Conservation (phyloP, 441 rosid genomes). For the Pelargonium australe region DNA sequence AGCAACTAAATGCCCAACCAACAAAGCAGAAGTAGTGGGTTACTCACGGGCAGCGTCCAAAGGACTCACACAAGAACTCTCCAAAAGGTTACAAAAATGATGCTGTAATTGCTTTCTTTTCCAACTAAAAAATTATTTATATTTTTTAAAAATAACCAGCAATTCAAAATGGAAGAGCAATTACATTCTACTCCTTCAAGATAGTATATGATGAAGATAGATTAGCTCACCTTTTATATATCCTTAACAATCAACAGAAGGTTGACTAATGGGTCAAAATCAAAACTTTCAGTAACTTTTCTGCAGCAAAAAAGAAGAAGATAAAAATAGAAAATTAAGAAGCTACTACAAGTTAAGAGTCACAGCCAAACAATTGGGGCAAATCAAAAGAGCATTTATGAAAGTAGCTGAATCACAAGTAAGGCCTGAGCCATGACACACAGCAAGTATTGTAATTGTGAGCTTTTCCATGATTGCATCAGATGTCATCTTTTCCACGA, state of each 20-base stretch:
- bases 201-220: constrained; percentile 13
- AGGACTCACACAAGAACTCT: constrained; percentile 33
- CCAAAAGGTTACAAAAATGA: constrained; percentile 23
- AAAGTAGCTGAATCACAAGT: constrained; percentile 39
- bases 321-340: constrained; percentile 12
- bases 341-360: no score
- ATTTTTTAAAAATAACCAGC: constrained; percentile 9
- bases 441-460: background rate
- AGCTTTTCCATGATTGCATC: background rate
- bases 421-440: constrained; percentile 40
- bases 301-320: constrained; percentile 29
- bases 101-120: background rate
- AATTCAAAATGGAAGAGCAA: constrained; percentile 12
- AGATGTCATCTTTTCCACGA: background rate
- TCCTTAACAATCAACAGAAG: constrained; percentile 18
- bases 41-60: constrained; percentile 51
- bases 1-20: constrained; percentile 46
- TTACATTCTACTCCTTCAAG: no score
- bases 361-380: background rate
- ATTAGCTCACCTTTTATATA: constrained; percentile 32
- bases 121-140: background rate
- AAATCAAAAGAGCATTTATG: constrained; percentile 10
- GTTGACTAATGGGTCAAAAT: constrained; percentile 30
- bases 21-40: constrained; percentile 41
- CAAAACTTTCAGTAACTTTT: constrained; percentile 31